These are phyloP conservation scores for Collybia mongolica DNA, from an alignment of 768 basidiomycete genomes.

Conservation along the genomic window DNA sequence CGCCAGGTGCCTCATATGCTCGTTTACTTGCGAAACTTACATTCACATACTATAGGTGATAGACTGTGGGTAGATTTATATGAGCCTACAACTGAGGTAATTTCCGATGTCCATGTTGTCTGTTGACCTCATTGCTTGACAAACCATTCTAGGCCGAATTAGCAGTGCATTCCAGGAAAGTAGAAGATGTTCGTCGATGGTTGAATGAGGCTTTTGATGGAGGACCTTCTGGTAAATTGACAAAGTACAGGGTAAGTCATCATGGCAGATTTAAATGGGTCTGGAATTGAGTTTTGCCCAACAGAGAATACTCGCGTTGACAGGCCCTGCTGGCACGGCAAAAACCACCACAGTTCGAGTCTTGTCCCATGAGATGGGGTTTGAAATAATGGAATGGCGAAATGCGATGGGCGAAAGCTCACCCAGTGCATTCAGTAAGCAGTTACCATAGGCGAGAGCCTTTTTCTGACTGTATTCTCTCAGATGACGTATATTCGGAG, in stretches of 20 bases:
- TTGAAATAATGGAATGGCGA: conserved; percentile 86
- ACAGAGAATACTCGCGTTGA: conserved; percentile 81
- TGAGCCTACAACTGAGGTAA: conserved; percentile 57
- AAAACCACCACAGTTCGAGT: conserved; percentile 87
- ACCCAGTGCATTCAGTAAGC: conserved; percentile 18
- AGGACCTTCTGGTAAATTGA: conserved; percentile 58
- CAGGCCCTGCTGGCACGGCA: conserved; percentile 86
- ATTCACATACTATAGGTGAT: conserved; percentile 25
- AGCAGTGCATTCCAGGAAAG: conserved; percentile 78
- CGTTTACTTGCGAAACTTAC: background rate
- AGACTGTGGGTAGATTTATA: conserved; percentile 64
- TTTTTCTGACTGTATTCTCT: background rate
- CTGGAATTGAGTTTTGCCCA: background rate
- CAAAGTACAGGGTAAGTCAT: conserved; percentile 71
- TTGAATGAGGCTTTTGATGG: conserved; percentile 69
- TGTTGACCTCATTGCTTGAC: background rate
- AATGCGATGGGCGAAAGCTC: conserved; percentile 59
- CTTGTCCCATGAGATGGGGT: conserved; percentile 68
- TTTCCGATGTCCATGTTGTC: conserved; percentile 1
- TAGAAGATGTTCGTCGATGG: conserved; percentile 78
- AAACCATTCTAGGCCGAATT: conserved; percentile 53
- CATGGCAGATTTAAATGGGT: background rate
- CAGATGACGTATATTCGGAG: background rate
- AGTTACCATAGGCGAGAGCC: background rate
- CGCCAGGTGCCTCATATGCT: background rate